Evolutionary conservation across 805 yeast genomes (phyloP).

Genomic region (Kregervanrija pseudodelftensis): DNA sequence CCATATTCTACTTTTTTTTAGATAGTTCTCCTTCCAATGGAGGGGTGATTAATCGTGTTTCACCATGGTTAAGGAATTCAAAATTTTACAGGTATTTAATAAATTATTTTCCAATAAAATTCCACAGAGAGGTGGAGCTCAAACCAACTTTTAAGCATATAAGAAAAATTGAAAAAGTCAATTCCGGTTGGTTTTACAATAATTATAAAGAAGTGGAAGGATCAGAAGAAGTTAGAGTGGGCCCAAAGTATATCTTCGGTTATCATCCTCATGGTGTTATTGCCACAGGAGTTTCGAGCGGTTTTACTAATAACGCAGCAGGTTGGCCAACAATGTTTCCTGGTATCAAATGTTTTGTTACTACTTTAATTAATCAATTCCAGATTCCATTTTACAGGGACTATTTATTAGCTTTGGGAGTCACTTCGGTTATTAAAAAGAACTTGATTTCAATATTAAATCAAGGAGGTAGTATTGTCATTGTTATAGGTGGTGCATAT

Average conservation of each 20-base stretch:
- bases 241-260: constrained; percentile 79
- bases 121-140: constrained; percentile 61
- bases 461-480: constrained; percentile 67
- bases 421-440: constrained; percentile 70
- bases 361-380: constrained; percentile 80
- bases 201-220: constrained; percentile 1
- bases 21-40: constrained; percentile 78
- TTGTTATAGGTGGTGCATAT: constrained; percentile 93
- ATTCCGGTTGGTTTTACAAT: background rate
- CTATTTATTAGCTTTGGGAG: constrained; percentile 69
- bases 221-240: constrained; percentile 33
- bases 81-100: constrained; percentile 65
- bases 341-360: constrained; percentile 68
- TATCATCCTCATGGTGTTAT: constrained; percentile 95
- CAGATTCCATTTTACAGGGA: constrained; percentile 79
- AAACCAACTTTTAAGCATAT: constrained; percentile 53
- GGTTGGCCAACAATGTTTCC: constrained; percentile 65
- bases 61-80: constrained; percentile 48
- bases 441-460: constrained; percentile 59
- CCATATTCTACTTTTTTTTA: constrained; percentile 44
- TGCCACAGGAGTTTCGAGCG: constrained; percentile 84
- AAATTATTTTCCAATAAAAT: constrained; percentile 67
- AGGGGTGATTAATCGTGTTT: constrained; percentile 47
- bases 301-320: constrained; percentile 76
- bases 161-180: background rate